phyloP scores from a whole-genome alignment of 108 stramenopile species.

The Nannochloropsis gaditana region DNA sequence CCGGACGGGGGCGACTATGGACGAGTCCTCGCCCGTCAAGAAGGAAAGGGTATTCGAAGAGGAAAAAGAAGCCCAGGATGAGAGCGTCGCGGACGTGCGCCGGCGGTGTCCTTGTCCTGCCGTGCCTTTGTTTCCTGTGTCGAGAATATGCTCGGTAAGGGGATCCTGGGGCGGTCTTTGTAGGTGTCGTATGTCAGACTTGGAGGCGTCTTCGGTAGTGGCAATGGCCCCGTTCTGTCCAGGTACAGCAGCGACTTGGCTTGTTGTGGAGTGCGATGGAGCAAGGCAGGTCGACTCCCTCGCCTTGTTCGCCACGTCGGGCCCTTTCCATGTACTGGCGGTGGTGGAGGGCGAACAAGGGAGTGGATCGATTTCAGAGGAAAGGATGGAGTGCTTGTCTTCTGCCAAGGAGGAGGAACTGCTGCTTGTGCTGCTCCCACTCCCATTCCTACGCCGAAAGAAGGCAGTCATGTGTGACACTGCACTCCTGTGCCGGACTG shows the following conservation, averaged over 20 bases:
- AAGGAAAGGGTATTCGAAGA: background rate
- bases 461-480: background rate
- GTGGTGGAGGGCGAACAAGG: background rate
- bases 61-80: background rate
- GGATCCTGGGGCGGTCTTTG: too few species aligned
- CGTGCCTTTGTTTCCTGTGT: too few species aligned
- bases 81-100: background rate
- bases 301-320: too few species aligned
- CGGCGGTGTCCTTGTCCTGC: too few species aligned
- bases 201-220: too few species aligned
- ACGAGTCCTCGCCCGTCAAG: background rate
- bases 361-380: slow-evolving; percentile 16
- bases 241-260: too few species aligned
- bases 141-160: too few species aligned
- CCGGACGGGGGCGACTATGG: background rate
- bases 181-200: too few species aligned
- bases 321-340: background rate
- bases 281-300: too few species aligned
- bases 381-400: background rate
- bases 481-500: too few species aligned
- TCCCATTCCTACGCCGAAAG: background rate
- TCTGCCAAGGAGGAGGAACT: background rate
- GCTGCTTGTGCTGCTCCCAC: slow-evolving; percentile 10
- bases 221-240: too few species aligned
- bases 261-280: too few species aligned